Evolutionary conservation across 2,329 filamentous ascomycete genomes (phyloP).

Genomic region (Emergomyces africanus): DNA sequence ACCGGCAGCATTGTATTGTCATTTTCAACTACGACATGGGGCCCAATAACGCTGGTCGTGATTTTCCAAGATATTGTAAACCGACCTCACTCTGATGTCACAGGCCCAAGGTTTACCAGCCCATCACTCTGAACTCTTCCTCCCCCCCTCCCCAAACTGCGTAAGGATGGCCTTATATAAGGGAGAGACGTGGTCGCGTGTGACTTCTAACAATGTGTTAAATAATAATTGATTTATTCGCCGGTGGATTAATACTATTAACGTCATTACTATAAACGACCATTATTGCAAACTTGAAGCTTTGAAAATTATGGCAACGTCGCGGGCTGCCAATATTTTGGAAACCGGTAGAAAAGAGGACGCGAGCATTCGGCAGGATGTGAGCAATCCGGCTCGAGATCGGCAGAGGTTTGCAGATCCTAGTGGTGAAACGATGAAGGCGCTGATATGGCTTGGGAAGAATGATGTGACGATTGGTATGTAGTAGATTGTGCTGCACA

Average conservation of each 20-base stretch:
- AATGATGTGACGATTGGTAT: slow-evolving; percentile 57
- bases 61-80: not conserved
- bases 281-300: not conserved
- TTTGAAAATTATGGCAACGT: slow-evolving; percentile 40
- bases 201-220: not conserved
- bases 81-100: not conserved
- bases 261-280: not conserved
- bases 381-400: slow-evolving; percentile 51
- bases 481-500: not conserved
- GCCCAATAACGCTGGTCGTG: too few species aligned
- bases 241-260: not conserved
- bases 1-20: not conserved
- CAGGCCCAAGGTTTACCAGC: not conserved
- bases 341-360: slow-evolving; percentile 62
- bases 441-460: slow-evolving; percentile 71
- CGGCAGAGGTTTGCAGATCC: slow-evolving; percentile 38
- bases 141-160: not conserved
- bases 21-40: too few species aligned
- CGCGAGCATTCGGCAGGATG: slow-evolving; percentile 53
- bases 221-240: not conserved
- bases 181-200: not conserved
- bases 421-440: slow-evolving; percentile 57
- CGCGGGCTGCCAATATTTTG: slow-evolving; percentile 53
- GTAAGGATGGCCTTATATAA: not conserved
- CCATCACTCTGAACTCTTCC: too few species aligned